phyloP scores from a whole-genome alignment of 108 stramenopile species.

The Cyclostephanos tholiformis region DNA sequence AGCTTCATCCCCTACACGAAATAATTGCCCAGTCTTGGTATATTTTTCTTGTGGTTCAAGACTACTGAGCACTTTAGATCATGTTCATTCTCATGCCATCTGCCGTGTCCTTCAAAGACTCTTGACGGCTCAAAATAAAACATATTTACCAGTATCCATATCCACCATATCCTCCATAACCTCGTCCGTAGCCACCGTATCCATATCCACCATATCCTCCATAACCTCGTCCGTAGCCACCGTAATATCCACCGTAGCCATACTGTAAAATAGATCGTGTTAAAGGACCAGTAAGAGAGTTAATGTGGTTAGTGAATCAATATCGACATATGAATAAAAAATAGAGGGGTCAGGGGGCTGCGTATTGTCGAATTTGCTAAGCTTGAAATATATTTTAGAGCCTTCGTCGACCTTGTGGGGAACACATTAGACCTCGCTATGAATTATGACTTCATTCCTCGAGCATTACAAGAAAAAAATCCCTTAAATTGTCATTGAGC shows the following conservation, averaged over 20 bases:
- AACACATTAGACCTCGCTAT: background rate
- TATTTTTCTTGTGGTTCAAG: too few species aligned
- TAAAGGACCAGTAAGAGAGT: slow-evolving; percentile 7
- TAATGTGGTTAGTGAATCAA: slow-evolving; percentile 11
- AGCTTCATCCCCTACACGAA: too few species aligned
- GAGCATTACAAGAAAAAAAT: background rate
- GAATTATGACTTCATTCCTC: too few species aligned
- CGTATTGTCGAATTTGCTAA: background rate
- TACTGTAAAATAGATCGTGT: slow-evolving; percentile 6
- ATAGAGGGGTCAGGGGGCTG: background rate
- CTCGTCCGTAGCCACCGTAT: slow-evolving; percentile 31
- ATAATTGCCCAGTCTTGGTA: too few species aligned
- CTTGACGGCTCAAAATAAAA: too few species aligned
- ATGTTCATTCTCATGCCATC: too few species aligned
- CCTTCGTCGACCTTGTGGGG: background rate
- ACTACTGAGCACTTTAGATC: too few species aligned
- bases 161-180: slow-evolving; percentile 26
- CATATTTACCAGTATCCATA: background rate
- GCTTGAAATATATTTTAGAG: slow-evolving; percentile 8
- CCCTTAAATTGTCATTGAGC: background rate
- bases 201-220: slow-evolving; percentile 19
- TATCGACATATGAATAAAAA: background rate
- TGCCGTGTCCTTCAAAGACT: too few species aligned
- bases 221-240: slow-evolving; percentile 34
- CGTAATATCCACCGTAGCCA: slow-evolving; percentile 31